phyloP scores from a whole-genome alignment of 176 grass and related monocot genomes.

The Juncus inflexus region DNA sequence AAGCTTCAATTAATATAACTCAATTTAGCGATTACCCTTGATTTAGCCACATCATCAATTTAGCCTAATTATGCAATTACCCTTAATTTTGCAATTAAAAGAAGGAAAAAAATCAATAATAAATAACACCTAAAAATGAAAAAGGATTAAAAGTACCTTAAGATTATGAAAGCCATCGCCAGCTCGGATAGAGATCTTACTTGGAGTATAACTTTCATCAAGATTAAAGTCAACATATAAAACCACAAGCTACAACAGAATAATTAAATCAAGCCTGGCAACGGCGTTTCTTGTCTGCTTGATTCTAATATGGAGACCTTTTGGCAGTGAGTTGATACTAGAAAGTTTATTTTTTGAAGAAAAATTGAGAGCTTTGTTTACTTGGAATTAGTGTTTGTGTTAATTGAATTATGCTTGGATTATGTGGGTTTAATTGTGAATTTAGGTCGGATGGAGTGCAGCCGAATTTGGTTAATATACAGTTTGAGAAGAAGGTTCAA shows the following conservation, averaged over 20 bases:
- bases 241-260: slow-evolving; percentile 51
- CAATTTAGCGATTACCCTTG: no score
- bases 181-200: slow-evolving; percentile 86
- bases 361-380: no score
- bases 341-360: not conserved
- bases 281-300: slow-evolving; percentile 69
- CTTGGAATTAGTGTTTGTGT: no score
- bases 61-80: no score
- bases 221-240: slow-evolving; percentile 95
- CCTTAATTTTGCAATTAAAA: no score
- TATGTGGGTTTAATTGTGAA: not conserved
- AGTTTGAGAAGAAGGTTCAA: slow-evolving; percentile 94
- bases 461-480: slow-evolving; percentile 93
- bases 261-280: slow-evolving; percentile 43
- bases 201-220: slow-evolving; percentile 94
- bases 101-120: not conserved
- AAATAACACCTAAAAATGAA: slow-evolving; percentile 1
- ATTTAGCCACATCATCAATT: not conserved
- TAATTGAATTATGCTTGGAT: no score
- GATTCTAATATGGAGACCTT: slow-evolving; percentile 79
- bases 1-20: not conserved
- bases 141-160: slow-evolving; percentile 41
- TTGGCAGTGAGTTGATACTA: slow-evolving; percentile 41
- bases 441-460: slow-evolving; percentile 85
- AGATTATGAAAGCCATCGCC: slow-evolving; percentile 98